Conservation (phyloP, 768 basidiomycete genomes). For the Omphalotus guepiniiformis region DNA sequence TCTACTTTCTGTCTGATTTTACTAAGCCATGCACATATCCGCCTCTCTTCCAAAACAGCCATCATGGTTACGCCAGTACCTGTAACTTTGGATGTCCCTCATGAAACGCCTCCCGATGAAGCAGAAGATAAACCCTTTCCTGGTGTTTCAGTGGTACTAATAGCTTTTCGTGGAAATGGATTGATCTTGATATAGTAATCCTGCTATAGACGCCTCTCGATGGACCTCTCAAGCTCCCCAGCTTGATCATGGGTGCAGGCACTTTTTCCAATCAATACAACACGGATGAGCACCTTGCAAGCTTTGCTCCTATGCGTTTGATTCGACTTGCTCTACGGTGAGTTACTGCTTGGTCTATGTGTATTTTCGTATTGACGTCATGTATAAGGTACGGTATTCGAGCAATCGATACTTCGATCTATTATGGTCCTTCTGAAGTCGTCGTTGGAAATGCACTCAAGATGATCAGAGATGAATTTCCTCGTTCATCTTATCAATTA, state of each 20-base stretch:
- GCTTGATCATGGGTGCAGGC: constrained; percentile 68
- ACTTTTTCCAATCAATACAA: constrained; percentile 69
- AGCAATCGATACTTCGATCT: constrained; percentile 80
- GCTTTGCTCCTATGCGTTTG: constrained; percentile 56
- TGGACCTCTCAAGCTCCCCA: constrained; percentile 35
- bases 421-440: constrained; percentile 78
- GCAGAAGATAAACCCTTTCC: constrained; percentile 32
- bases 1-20: no score
- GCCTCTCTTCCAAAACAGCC: no score
- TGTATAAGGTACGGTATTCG: constrained; percentile 79
- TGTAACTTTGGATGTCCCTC: constrained; percentile 1
- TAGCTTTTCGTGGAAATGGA: not conserved
- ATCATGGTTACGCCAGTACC: constrained; percentile 3
- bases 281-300: constrained; percentile 48
- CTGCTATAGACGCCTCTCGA: constrained; percentile 25
- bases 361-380: not conserved
- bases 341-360: constrained; percentile 10
- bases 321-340: constrained; percentile 76
- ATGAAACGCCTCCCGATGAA: constrained; percentile 18
- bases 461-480: constrained; percentile 61
- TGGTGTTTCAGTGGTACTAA: constrained; percentile 38
- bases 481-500: constrained; percentile 72
- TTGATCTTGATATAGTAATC: not conserved
- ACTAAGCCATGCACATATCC: no score
- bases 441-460: constrained; percentile 65